Conservation (phyloP, 768 basidiomycete genomes). For the Hericium erinaceus region DNA sequence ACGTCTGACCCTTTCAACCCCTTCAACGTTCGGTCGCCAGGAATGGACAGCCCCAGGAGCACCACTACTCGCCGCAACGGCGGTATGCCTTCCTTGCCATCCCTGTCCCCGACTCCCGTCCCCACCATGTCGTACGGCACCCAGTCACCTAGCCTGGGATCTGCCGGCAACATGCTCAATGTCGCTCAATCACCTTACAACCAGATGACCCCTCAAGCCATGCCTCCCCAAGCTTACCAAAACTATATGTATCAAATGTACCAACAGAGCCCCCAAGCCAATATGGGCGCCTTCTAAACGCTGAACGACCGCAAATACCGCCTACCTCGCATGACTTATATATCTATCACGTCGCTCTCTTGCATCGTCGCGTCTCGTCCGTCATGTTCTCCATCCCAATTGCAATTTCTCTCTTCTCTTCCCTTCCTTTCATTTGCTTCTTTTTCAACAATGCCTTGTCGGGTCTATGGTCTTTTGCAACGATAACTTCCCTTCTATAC, state of each 20-base stretch:
- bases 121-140: conserved; percentile 41
- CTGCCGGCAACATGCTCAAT: conserved; percentile 46
- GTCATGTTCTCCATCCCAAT: not conserved
- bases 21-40: conserved; percentile 42
- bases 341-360: conserved; percentile 5
- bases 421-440: not conserved
- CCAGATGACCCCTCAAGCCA: conserved; percentile 45
- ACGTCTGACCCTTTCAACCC: conserved; percentile 49
- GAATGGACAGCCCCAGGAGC: conserved; percentile 40
- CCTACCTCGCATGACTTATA: conserved; percentile 2
- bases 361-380: not conserved
- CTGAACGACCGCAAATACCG: conserved; percentile 14
- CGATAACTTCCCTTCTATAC: not conserved
- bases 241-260: conserved; percentile 73
- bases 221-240: conserved; percentile 67
- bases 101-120: conserved; percentile 13
- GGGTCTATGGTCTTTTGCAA: not conserved
- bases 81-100: conserved; percentile 23
- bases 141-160: conserved; percentile 54
- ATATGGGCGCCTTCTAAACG: conserved; percentile 63
- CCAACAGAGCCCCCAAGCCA: conserved; percentile 50
- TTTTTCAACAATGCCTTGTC: not conserved
- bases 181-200: conserved; percentile 62
- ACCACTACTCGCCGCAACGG: conserved; percentile 38
- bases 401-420: not conserved